Percentiles rank a stretch among this genome's conserved stretches.
These are phyloP conservation scores for Colletotrichum sp. DNA, from an alignment of 2,329 filamentous ascomycete genomes.

Conservation along the genomic window DNA sequence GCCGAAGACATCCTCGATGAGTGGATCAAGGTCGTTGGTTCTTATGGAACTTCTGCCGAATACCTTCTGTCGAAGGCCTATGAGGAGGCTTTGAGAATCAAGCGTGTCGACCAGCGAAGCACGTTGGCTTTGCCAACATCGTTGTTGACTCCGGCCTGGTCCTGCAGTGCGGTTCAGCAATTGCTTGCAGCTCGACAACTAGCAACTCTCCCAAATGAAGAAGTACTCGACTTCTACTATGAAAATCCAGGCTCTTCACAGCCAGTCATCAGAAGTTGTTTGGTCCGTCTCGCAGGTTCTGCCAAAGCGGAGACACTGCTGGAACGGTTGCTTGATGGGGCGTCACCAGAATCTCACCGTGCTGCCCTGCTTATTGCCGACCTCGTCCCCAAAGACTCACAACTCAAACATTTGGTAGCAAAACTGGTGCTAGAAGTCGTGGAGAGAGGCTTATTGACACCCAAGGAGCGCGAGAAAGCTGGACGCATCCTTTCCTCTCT, in stretches of 20 bases:
- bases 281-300: background rate
- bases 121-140: background rate
- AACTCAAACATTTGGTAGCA: background rate
- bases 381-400: background rate
- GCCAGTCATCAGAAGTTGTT: background rate
- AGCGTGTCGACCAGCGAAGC: rapidly evolving
- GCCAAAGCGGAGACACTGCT: background rate
- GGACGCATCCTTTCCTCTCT: background rate
- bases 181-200: background rate
- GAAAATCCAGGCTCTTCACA: background rate
- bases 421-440: background rate
- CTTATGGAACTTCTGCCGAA: background rate
- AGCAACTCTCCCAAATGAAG: background rate
- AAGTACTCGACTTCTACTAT: background rate
- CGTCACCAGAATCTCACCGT: background rate
- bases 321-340: background rate
- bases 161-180: background rate
- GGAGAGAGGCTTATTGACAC: background rate
- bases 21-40: background rate
- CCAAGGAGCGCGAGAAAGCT: background rate
- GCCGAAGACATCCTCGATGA: background rate
- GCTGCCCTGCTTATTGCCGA: background rate
- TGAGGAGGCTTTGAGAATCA: background rate
- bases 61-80: background rate
- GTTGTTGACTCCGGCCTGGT: background rate